Conservation (phyloP, 2,329 filamentous ascomycete species). For the Knoxdaviesia capensis region DNA sequence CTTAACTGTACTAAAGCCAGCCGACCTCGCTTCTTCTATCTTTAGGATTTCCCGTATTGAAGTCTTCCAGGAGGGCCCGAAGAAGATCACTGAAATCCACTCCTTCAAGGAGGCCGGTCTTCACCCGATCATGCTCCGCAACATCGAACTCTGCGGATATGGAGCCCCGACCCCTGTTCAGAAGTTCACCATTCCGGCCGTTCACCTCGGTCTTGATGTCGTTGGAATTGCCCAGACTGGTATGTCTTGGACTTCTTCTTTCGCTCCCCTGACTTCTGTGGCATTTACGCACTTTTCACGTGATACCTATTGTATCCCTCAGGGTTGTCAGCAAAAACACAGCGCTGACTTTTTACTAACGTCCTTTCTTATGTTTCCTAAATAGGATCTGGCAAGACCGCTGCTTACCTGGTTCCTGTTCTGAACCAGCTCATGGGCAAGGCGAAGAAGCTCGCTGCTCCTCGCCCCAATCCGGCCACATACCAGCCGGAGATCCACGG, state of each 20-base stretch:
- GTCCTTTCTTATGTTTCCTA: neutral
- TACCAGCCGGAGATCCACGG: constrained; percentile 23
- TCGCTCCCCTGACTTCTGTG: too few relatives aligned
- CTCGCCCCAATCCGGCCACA: constrained; percentile 44
- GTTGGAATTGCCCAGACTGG: constrained; percentile 87
- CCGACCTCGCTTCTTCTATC: neutral
- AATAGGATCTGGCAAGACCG: constrained; percentile 86
- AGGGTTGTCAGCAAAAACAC: neutral
- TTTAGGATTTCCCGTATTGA: constrained; percentile 31
- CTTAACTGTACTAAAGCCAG: too few relatives aligned
- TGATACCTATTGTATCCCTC: too few relatives aligned
- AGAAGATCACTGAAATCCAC: constrained; percentile 28
- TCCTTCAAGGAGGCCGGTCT: constrained; percentile 58
- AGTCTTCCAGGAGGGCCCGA: constrained; percentile 34
- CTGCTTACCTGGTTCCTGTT: constrained; percentile 76
- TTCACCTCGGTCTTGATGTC: constrained; percentile 58
- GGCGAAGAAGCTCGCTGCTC: constrained; percentile 66
- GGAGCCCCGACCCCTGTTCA: constrained; percentile 67
- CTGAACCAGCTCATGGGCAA: constrained; percentile 90
- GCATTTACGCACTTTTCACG: too few relatives aligned
- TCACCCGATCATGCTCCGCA: constrained; percentile 66
- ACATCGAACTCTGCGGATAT: constrained; percentile 57
- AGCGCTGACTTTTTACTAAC: constrained; percentile 2
- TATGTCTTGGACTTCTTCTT: constrained; percentile 15
- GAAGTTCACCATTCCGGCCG: constrained; percentile 61